These are phyloP conservation scores for Flammula alnicola DNA, from an alignment of 1,284 basidiomycete species.

Conservation along the genomic window DNA sequence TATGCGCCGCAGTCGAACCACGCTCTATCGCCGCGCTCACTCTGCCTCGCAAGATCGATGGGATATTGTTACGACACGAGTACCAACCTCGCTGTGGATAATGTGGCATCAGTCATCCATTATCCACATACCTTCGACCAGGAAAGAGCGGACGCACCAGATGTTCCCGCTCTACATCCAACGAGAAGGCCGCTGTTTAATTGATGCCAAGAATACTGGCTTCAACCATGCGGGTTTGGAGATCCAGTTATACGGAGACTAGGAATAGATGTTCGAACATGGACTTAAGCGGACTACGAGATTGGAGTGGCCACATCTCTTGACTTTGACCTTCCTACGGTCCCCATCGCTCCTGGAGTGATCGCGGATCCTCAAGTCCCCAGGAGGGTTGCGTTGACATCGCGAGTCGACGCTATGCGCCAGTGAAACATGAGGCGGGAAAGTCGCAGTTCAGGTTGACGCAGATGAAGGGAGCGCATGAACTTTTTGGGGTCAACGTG, in stretches of 20 bases:
- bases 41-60: conserved; percentile 2
- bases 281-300: conserved; percentile 13
- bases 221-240: neutral
- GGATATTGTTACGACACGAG: conserved; percentile 16
- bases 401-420: conserved; percentile 14
- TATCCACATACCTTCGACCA: conserved; percentile 9
- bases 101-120: conserved; percentile 8
- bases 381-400: conserved; percentile 15
- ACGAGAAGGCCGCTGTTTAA: conserved; percentile 8
- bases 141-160: conserved; percentile 10
- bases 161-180: conserved; percentile 12
- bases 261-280: conserved; percentile 15
- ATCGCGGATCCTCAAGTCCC: conserved; percentile 14
- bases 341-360: conserved; percentile 9
- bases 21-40: neutral
- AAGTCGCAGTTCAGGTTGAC: conserved; percentile 13
- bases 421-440: conserved; percentile 12
- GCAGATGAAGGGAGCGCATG: conserved; percentile 14
- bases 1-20: neutral
- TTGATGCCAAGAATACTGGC: conserved; percentile 10
- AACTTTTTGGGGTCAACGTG: conserved; percentile 11
- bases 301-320: conserved; percentile 16
- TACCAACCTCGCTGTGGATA: conserved; percentile 10
- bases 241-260: conserved; percentile 8
- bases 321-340: conserved; percentile 8